Evolutionary conservation across 176 grass and related monocot genomes (phyloP).

Genomic region (Oryza meridionalis): DNA sequence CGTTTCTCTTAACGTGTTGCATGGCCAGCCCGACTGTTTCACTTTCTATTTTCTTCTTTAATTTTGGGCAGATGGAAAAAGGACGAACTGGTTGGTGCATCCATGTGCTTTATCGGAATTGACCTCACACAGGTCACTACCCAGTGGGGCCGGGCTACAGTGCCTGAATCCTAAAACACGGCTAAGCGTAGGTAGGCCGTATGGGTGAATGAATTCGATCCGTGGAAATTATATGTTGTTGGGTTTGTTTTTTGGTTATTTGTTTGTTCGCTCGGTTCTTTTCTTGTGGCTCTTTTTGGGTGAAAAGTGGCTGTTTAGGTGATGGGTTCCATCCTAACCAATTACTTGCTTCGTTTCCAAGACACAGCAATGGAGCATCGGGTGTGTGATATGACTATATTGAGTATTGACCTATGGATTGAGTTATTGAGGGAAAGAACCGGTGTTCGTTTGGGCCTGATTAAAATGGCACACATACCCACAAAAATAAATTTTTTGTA

Average conservation of each 20-base stretch:
- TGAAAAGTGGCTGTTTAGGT: not conserved
- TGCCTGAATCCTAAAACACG: not conserved
- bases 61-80: not conserved
- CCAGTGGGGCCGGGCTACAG: not conserved
- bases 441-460: not conserved
- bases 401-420: not conserved
- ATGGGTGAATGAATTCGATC: not conserved
- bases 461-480: not conserved
- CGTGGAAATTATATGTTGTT: not conserved
- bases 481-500: not conserved
- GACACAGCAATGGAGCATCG: not conserved
- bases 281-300: not conserved
- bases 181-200: not conserved
- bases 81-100: conserved; percentile 42
- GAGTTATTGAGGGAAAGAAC: not conserved
- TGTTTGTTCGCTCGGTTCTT: not conserved
- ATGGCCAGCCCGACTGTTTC: not conserved
- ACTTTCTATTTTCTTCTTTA: not conserved
- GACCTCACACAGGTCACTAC: conserved; percentile 4
- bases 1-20: conserved; percentile 28
- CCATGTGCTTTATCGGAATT: conserved; percentile 36
- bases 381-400: not conserved
- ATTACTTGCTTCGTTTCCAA: conserved; percentile 43
- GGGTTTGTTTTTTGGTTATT: not conserved
- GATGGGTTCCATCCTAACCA: conserved; percentile 48